Base-by-base conservation (phyloP, 352 stramenopile species). In the Pythium phragmitis region DNA sequence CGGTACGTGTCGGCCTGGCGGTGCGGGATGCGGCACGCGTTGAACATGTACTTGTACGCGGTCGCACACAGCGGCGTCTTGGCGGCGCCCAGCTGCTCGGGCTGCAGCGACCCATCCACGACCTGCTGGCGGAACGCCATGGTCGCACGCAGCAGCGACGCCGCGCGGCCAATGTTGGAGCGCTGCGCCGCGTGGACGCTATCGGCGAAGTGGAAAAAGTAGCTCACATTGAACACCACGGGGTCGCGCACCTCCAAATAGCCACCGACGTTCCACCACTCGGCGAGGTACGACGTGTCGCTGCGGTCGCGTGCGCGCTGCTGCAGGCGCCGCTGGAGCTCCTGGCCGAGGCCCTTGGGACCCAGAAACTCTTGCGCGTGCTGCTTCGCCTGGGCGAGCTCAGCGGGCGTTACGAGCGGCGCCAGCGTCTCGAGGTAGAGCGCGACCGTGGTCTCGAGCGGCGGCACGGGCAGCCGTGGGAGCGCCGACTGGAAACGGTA, bases 41-140 rank as follows among this genome's bases (percentile, higher is more conserved):
- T 98, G 77, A 99, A 97, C 86, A 97, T 96, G 80, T 95, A 97
- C 80, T 96, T 97, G 80, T 96, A 97, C 33, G 90, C 88, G 3
- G 86, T 96, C 4, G 90, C 85, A 72, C 94, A 98, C 14, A 98
- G 65, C 5, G 92, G 91, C 46, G 81, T 97, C 60, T 96, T 89
- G 52, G 92, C 91, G 46, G 82, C 76, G 36, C 95, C 92, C 14
- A 98, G 84, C 42, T 80, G 91, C 64, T 98, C 94, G 4, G 89
- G 79, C 60, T 91, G 81, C 8, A 98, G 69, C 50, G 70, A 73
- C 23, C 96, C 96, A 39, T 88, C 82, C 21, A 85, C 82, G 30
- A 98, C 82, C 63, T 91, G 75, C n/a, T 87, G 75, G 45, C 94
- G 93, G 75, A 98, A 98, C 60, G 88, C 73, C 65, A 96, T 84